These are phyloP conservation scores for Actinomortierella wolfii DNA, from an alignment of 371 early-diverging fungal species.

Conservation along the genomic window DNA sequence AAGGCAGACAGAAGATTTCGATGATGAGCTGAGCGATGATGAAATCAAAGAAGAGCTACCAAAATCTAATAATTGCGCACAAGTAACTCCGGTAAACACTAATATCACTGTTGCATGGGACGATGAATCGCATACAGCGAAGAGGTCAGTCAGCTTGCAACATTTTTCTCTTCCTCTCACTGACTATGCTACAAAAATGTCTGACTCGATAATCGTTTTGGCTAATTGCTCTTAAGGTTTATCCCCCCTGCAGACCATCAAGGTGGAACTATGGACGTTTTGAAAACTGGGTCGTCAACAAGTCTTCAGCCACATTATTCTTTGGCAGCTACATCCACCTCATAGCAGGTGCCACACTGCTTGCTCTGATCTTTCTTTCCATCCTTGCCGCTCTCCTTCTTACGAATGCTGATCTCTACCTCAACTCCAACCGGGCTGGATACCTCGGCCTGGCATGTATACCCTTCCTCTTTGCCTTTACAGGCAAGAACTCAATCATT, in stretches of 20 bases:
- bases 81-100: too few relatives aligned
- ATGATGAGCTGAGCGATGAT: too few relatives aligned
- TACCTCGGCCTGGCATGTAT: constrained; percentile 57
- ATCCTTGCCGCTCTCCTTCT: constrained; percentile 51
- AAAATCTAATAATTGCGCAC: too few relatives aligned
- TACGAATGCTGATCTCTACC: constrained; percentile 46
- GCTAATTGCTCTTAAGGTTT: too few relatives aligned
- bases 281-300: constrained; percentile 53
- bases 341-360: constrained; percentile 51
- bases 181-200: too few relatives aligned
- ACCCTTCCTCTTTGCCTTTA: constrained; percentile 60
- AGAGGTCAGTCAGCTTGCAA: too few relatives aligned
- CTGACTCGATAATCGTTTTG: too few relatives aligned
- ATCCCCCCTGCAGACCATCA: constrained; percentile 1
- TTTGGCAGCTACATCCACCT: constrained; percentile 42
- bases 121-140: too few relatives aligned
- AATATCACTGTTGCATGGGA: too few relatives aligned
- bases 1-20: too few relatives aligned
- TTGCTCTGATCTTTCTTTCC: constrained; percentile 44
- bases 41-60: too few relatives aligned
- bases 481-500: constrained; percentile 63
- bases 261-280: constrained; percentile 28
- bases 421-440: constrained; percentile 66
- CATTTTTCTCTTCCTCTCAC: too few relatives aligned
- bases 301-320: constrained; percentile 49